Percentiles rank a stretch among this genome's conserved stretches.
Conservation (phyloP, 2,329 filamentous ascomycete genomes). For the Clarireedia paspali region DNA sequence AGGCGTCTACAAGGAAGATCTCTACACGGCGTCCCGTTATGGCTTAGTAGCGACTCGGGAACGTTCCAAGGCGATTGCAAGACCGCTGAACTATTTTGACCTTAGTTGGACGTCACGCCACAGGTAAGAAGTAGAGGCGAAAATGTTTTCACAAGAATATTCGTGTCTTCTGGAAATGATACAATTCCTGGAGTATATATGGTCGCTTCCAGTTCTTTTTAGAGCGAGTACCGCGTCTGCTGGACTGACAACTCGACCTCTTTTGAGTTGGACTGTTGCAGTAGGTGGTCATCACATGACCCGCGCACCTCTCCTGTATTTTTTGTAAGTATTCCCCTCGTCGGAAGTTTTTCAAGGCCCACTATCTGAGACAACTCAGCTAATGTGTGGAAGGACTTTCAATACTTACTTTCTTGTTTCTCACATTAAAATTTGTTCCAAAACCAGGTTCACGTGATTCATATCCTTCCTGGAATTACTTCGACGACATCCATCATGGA, state of each 20-base stretch:
- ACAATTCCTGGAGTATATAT: not conserved
- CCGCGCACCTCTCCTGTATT: not conserved
- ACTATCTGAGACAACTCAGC: too few species aligned
- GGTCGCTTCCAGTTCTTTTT: not conserved
- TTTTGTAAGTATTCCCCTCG: not conserved
- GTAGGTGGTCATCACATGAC: not conserved
- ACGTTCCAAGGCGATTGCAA: not conserved
- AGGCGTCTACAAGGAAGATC: not conserved
- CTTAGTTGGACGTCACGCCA: not conserved
- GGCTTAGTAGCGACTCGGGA: not conserved
- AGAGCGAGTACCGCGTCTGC: too few species aligned
- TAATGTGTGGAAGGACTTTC: not conserved
- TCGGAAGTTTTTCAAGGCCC: too few species aligned
- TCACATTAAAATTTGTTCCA: not conserved
- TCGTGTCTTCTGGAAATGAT: not conserved
- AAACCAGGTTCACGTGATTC: not conserved
- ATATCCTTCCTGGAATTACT: not conserved
- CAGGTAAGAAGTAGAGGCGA: not conserved
- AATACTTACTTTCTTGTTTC: not conserved
- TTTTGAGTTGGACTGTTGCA: too few species aligned
- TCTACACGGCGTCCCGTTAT: not conserved
- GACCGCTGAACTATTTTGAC: conserved; percentile 4
- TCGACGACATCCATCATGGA: not conserved
- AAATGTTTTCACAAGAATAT: not conserved
- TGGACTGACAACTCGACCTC: too few species aligned